Conservation (phyloP, 345 rosid genomes). For the Gossypium mustelinum region DNA sequence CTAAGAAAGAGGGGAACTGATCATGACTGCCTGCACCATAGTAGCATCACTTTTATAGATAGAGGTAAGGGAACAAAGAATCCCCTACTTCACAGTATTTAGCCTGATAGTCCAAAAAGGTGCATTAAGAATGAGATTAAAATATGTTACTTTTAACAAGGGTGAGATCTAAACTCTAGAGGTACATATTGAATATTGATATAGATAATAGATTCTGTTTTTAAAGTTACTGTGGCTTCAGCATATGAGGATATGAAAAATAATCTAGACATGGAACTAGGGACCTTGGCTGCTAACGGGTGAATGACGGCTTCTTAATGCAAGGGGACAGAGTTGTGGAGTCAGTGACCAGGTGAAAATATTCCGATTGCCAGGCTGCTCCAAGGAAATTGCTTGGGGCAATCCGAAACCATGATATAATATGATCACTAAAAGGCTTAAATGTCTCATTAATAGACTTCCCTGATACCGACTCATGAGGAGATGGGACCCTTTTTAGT, state of each 20-base stretch:
- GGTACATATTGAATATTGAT: not conserved
- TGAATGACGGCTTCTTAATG: not conserved
- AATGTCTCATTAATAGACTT: no score
- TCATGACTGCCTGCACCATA: conserved; percentile 3
- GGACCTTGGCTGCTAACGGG: not conserved
- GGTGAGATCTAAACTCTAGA: not conserved
- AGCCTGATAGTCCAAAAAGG: not conserved
- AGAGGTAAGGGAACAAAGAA: not conserved
- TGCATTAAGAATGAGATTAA: no score
- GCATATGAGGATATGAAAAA: not conserved
- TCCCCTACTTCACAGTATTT: not conserved
- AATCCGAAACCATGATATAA: no score
- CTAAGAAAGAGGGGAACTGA: not conserved
- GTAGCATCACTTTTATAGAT: not conserved
- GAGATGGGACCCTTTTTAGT: no score
- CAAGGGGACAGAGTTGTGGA: not conserved
- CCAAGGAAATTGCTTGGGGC: no score
- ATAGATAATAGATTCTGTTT: not conserved
- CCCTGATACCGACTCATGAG: no score
- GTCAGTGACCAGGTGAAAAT: not conserved
- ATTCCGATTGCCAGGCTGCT: not conserved
- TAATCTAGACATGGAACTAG: not conserved
- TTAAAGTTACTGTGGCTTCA: not conserved
- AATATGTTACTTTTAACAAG: not conserved
- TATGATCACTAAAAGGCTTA: no score